A percentile compares a stretch with the other conserved stretches of the same genome.
phyloP scores from a whole-genome alignment of 1,284 basidiomycete species.

The Boletus albobrunnescens region DNA sequence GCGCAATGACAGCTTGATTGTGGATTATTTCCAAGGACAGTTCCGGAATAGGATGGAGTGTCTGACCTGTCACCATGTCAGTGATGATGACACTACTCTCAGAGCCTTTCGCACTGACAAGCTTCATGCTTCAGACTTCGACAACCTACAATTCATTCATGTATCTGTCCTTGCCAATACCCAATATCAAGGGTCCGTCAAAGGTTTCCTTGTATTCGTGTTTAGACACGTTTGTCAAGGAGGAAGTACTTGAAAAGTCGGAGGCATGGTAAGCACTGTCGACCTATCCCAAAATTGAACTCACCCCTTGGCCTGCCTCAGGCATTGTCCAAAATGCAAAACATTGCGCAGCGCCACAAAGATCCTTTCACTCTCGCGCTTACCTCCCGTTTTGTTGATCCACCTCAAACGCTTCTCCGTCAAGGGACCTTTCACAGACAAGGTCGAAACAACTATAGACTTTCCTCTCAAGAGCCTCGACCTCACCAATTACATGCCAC shows the following conservation, averaged over 20 bases:
- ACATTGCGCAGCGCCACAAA: slow-evolving; percentile 70
- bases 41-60: slow-evolving; percentile 91
- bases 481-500: slow-evolving; percentile 88
- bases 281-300: neutral
- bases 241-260: slow-evolving; percentile 89
- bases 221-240: slow-evolving; percentile 86
- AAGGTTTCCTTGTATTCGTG: slow-evolving; percentile 78
- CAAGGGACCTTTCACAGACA: slow-evolving; percentile 92
- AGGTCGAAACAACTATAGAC: slow-evolving; percentile 86
- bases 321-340: slow-evolving; percentile 91
- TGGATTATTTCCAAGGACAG: slow-evolving; percentile 97
- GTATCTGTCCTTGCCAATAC: slow-evolving; percentile 90
- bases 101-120: slow-evolving; percentile 8
- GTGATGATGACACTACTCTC: slow-evolving; percentile 28
- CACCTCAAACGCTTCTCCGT: slow-evolving; percentile 95
- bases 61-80: slow-evolving; percentile 83
- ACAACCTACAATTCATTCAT: slow-evolving; percentile 98
- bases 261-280: slow-evolving; percentile 79
- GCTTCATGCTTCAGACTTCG: slow-evolving; percentile 66
- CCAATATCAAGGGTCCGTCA: slow-evolving; percentile 55
- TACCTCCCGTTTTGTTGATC: slow-evolving; percentile 92
- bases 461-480: slow-evolving; percentile 85
- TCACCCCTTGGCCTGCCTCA: slow-evolving; percentile 29
- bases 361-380: slow-evolving; percentile 78
- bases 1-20: slow-evolving; percentile 91